Percentiles rank a stretch among this genome's conserved stretches.
These are phyloP conservation scores for Talaromyces adpressus DNA, from an alignment of 495 filamentous ascomycete genomes.

Conservation along the genomic window DNA sequence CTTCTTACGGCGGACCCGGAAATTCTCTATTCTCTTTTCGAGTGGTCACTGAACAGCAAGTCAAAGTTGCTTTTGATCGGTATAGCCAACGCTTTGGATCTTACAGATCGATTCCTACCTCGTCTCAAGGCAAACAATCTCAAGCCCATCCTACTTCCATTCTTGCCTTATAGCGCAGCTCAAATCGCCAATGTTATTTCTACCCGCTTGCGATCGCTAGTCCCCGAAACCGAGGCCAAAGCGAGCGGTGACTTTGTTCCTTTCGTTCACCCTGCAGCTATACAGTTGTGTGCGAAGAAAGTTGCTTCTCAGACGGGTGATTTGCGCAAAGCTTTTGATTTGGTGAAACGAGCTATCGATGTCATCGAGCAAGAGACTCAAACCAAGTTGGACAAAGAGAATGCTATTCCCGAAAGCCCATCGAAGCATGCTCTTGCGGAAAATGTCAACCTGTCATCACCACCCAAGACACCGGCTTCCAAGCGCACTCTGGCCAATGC, in stretches of 20 bases:
- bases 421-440: slow-evolving; percentile 56
- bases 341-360: slow-evolving; percentile 84
- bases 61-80: slow-evolving; percentile 81
- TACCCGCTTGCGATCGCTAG: slow-evolving; percentile 68
- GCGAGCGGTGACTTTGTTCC: slow-evolving; percentile 55
- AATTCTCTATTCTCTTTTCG: slow-evolving; percentile 83
- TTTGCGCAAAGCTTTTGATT: slow-evolving; percentile 89
- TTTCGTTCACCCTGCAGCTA: slow-evolving; percentile 87
- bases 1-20: slow-evolving; percentile 80
- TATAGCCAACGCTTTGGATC: slow-evolving; percentile 92
- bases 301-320: slow-evolving; percentile 91
- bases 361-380: slow-evolving; percentile 76
- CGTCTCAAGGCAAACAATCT: slow-evolving; percentile 87
- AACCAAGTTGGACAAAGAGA: slow-evolving; percentile 34
- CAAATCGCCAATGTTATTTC: slow-evolving; percentile 85
- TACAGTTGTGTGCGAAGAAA: slow-evolving; percentile 89
- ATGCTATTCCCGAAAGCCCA: slow-evolving; percentile 28
- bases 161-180: slow-evolving; percentile 84
- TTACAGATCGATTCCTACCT: slow-evolving; percentile 92
- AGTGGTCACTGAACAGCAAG: slow-evolving; percentile 75
- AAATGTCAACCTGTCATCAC: slow-evolving; percentile 63
- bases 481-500: slow-evolving; percentile 38
- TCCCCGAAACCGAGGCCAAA: slow-evolving; percentile 39
- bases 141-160: slow-evolving; percentile 82
- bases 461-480: slow-evolving; percentile 24